Evolutionary conservation across 495 filamentous ascomycete species (phyloP).

Genomic region (Penicillium paxilli): DNA sequence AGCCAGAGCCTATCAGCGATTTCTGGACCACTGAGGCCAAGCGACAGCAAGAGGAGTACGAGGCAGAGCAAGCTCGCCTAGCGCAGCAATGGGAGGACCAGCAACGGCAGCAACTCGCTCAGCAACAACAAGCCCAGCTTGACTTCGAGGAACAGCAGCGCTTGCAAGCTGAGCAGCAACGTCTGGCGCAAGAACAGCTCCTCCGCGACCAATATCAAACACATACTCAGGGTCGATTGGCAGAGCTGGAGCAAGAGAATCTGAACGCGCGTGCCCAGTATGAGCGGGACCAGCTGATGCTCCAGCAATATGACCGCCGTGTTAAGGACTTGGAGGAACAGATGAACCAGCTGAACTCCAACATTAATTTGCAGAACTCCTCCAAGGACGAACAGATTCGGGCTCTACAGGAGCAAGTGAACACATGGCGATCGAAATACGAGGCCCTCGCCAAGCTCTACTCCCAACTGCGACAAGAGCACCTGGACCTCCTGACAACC

Average conservation of each 20-base stretch:
- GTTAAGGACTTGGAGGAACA: constrained; percentile 92
- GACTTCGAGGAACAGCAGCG: constrained; percentile 97
- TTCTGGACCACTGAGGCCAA: constrained; percentile 95
- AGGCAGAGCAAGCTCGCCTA: constrained; percentile 84
- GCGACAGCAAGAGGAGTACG: constrained; percentile 89
- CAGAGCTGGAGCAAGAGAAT: constrained; percentile 93
- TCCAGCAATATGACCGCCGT: constrained; percentile 92
- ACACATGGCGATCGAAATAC: constrained; percentile 96
- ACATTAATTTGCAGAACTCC: constrained; percentile 77
- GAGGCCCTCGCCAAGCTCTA: constrained; percentile 96
- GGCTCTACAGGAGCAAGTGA: constrained; percentile 89
- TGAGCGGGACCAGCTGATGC: constrained; percentile 92
- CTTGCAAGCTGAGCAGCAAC: constrained; percentile 82
- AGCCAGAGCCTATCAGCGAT: constrained; percentile 93
- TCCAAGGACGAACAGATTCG: constrained; percentile 95
- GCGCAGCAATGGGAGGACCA: constrained; percentile 76
- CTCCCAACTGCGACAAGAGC: constrained; percentile 91
- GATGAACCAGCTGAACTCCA: constrained; percentile 75
- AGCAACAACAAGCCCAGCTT: constrained; percentile 76
- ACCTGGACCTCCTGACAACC: constrained; percentile 89
- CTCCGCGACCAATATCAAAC: constrained; percentile 82
- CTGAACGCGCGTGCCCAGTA: constrained; percentile 92
- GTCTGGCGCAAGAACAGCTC: constrained; percentile 85
- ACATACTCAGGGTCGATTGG: constrained; percentile 89
- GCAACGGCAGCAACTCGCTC: constrained; percentile 78